These are phyloP conservation scores for Podosphaera xanthii DNA, from an alignment of 2,329 filamentous ascomycete genomes.

Conservation along the genomic window DNA sequence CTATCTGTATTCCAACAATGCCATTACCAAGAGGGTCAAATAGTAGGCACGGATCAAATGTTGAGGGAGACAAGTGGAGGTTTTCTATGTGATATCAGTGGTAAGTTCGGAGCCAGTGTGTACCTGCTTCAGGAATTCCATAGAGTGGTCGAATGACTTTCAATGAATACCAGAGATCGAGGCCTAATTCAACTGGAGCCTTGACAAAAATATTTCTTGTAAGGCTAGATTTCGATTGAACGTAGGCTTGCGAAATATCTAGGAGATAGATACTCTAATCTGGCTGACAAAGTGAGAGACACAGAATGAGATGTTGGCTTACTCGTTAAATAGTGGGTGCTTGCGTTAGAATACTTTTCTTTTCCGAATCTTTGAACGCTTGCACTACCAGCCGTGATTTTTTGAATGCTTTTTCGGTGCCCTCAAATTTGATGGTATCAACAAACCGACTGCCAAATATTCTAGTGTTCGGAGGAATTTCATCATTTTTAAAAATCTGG, in stretches of 20 bases:
- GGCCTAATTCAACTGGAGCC: not conserved
- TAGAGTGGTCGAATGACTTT: no score
- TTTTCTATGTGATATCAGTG: no score
- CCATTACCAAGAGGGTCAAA: not conserved
- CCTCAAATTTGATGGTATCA: not conserved
- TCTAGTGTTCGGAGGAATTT: not conserved
- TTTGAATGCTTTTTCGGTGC: not conserved
- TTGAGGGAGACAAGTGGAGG: not conserved
- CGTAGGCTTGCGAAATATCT: no score
- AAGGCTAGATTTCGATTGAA: no score
- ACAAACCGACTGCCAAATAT: not conserved
- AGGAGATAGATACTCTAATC: not conserved
- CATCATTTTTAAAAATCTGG: no score
- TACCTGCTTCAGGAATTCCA: no score
- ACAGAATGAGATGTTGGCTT: conserved; percentile 1
- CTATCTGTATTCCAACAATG: conserved; percentile 1
- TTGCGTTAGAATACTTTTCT: no score
- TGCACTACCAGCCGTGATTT: conserved; percentile 1
- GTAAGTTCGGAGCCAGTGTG: no score
- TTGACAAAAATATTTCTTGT: not conserved
- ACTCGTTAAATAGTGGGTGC: not conserved
- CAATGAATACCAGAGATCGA: not conserved
- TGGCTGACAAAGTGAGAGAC: not conserved
- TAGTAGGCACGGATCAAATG: conserved; percentile 1
- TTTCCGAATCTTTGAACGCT: not conserved